A percentile compares a stretch with the other conserved stretches of the same genome.
Conservation (phyloP, 1,139 yeast genomes). For the Scheffersomyces cryptocercus region DNA sequence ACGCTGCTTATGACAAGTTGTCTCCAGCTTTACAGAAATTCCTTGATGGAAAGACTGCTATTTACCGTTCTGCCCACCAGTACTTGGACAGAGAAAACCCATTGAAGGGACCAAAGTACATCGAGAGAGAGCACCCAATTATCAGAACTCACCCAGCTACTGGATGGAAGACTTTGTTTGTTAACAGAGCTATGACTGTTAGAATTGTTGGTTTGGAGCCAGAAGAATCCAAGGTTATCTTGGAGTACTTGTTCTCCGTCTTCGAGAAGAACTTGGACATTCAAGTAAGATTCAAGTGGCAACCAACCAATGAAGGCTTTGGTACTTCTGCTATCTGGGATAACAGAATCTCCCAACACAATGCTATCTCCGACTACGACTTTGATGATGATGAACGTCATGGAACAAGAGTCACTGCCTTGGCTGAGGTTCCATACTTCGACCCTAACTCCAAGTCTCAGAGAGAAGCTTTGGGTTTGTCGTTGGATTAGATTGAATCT, state of each 20-base stretch:
- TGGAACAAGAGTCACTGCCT: slow-evolving; percentile 23
- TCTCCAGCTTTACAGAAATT: slow-evolving; percentile 22
- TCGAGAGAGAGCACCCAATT: slow-evolving; percentile 20
- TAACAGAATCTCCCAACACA: slow-evolving; percentile 23
- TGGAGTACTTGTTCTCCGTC: slow-evolving; percentile 21
- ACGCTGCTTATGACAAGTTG: slow-evolving; percentile 25
- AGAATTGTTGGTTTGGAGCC: slow-evolving; percentile 24
- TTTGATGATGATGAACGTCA: slow-evolving; percentile 18
- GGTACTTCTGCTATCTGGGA: slow-evolving; percentile 27
- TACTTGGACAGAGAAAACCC: slow-evolving; percentile 23
- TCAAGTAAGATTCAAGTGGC: slow-evolving; percentile 21
- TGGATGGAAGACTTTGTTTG: slow-evolving; percentile 19
- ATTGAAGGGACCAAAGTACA: slow-evolving; percentile 17
- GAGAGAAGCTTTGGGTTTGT: slow-evolving; percentile 22
- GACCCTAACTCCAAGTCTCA: slow-evolving; percentile 22
- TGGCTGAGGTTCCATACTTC: slow-evolving; percentile 23
- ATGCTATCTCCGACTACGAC: slow-evolving; percentile 20
- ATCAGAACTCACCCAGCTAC: slow-evolving; percentile 18
- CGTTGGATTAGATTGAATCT: slow-evolving; percentile 4
- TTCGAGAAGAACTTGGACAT: slow-evolving; percentile 24
- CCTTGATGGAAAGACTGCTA: slow-evolving; percentile 24
- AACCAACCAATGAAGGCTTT: slow-evolving; percentile 18
- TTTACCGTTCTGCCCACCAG: slow-evolving; percentile 22
- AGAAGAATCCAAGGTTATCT: slow-evolving; percentile 17
- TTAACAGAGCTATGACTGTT: slow-evolving; percentile 20